These are phyloP conservation scores for Leishmania major DNA, from an alignment of 208 protist genomes.

Conservation along the genomic window DNA sequence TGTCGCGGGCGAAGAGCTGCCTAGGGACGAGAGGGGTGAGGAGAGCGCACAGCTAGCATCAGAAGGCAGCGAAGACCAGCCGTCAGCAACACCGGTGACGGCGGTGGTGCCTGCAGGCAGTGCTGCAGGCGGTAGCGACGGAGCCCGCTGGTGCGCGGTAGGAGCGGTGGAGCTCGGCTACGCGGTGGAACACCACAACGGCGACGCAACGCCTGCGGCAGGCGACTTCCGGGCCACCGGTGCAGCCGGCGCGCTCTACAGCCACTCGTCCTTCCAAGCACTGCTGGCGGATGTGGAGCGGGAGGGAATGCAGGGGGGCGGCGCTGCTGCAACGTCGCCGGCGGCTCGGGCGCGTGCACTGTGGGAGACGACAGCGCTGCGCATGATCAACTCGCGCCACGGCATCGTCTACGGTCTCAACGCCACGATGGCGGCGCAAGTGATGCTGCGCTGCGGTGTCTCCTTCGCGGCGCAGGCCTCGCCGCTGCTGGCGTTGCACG, in stretches of 20 bases:
- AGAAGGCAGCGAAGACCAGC: background rate
- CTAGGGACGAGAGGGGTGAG: background rate
- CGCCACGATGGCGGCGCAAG: slow-evolving; percentile 45
- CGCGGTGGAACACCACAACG: slow-evolving; percentile 54
- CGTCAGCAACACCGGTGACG: background rate
- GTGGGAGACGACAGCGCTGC: slow-evolving; percentile 28
- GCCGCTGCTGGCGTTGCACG: slow-evolving; percentile 69
- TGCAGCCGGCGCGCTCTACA: slow-evolving; percentile 16
- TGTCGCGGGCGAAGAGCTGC: background rate
- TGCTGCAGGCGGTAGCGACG: too few species aligned
- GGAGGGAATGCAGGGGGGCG: background rate
- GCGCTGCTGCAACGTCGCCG: background rate
- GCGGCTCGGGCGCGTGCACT: background rate
- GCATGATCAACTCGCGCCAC: slow-evolving; percentile 25
- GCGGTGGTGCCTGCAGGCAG: background rate
- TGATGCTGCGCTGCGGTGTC: slow-evolving; percentile 75
- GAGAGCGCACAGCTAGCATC: background rate
- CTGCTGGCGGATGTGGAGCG: slow-evolving; percentile 20
- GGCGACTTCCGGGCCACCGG: slow-evolving; percentile 25
- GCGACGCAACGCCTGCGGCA: slow-evolving; percentile 16
- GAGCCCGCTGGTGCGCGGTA: slow-evolving; percentile 35
- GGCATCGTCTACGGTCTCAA: slow-evolving; percentile 67
- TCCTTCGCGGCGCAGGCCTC: slow-evolving; percentile 65
- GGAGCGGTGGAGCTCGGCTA: slow-evolving; percentile 58
- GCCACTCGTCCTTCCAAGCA: slow-evolving; percentile 26